Conservation (phyloP, 2,329 filamentous ascomycete species). For the Helotiales sp. region DNA sequence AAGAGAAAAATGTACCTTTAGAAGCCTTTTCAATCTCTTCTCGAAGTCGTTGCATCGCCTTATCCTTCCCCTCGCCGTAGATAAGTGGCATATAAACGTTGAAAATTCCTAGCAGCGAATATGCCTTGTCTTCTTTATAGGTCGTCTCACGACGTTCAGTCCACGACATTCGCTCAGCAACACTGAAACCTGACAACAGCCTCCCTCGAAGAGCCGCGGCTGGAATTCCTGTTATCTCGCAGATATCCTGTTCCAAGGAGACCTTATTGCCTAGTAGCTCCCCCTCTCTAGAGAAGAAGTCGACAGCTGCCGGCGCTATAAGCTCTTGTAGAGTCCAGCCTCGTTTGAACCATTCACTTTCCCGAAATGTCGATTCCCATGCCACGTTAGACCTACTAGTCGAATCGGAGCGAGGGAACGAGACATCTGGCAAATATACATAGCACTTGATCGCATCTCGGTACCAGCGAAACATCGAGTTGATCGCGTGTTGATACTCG, state of each 20-base stretch:
- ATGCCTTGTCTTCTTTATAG: no score
- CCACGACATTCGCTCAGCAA: constrained; percentile 38
- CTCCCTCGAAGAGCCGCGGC: constrained; percentile 14
- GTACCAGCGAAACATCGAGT: no score
- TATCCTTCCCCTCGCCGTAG: constrained; percentile 40
- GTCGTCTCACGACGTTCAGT: constrained; percentile 38
- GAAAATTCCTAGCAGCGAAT: no score
- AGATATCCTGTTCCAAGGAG: constrained; percentile 21
- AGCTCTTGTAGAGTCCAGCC: no score
- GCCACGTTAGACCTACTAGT: background rate
- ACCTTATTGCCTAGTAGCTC: no score
- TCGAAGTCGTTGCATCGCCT: constrained; percentile 37
- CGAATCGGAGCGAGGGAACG: no score
- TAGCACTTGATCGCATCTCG: background rate
- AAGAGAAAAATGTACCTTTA: background rate
- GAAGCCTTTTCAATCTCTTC: constrained; percentile 34
- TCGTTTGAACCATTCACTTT: no score
- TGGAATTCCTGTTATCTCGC: constrained; percentile 19
- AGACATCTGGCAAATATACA: background rate
- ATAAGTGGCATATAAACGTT: constrained; percentile 44
- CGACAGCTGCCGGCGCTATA: background rate
- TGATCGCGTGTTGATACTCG: no score
- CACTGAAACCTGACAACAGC: constrained; percentile 11
- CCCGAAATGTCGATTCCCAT: background rate
- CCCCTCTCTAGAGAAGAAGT: constrained; percentile 20